phyloP scores from a whole-genome alignment of 2,329 filamentous ascomycete species.

The Fonsecaea pedrosoi region DNA sequence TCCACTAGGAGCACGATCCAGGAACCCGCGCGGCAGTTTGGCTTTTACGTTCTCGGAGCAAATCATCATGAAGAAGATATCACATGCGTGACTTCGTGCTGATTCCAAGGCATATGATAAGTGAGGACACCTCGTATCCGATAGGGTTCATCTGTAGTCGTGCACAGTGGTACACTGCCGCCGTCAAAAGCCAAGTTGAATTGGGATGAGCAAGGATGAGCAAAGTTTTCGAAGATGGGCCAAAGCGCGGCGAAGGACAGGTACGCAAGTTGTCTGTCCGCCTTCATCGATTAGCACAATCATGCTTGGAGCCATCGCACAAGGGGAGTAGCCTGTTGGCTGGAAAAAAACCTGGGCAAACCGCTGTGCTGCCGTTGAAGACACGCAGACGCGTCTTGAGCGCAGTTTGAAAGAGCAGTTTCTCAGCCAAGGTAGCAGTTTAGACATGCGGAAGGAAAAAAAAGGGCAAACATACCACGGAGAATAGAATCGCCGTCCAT shows the following conservation, averaged over 20 bases:
- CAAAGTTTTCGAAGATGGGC: no score
- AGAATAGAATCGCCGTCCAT: background rate
- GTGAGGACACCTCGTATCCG: background rate
- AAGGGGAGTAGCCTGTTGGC: no score
- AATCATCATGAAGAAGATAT: background rate
- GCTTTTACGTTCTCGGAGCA: background rate
- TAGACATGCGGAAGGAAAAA: background rate
- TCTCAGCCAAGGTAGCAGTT: background rate
- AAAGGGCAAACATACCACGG: background rate
- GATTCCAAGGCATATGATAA: background rate
- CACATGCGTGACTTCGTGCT: background rate
- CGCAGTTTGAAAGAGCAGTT: background rate
- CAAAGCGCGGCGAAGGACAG: no score
- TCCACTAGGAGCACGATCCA: background rate
- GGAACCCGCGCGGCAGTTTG: constrained; percentile 4
- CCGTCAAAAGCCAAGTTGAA: background rate
- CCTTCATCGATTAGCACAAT: no score
- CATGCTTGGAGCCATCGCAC: no score
- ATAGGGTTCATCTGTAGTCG: background rate
- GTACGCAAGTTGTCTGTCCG: no score
- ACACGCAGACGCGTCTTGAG: background rate
- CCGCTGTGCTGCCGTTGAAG: no score
- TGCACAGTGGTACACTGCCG: background rate
- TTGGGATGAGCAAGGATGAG: no score
- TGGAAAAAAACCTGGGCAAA: no score